Evolutionary conservation across 805 yeast genomes (phyloP).

Genomic region (Metschnikowia similis): DNA sequence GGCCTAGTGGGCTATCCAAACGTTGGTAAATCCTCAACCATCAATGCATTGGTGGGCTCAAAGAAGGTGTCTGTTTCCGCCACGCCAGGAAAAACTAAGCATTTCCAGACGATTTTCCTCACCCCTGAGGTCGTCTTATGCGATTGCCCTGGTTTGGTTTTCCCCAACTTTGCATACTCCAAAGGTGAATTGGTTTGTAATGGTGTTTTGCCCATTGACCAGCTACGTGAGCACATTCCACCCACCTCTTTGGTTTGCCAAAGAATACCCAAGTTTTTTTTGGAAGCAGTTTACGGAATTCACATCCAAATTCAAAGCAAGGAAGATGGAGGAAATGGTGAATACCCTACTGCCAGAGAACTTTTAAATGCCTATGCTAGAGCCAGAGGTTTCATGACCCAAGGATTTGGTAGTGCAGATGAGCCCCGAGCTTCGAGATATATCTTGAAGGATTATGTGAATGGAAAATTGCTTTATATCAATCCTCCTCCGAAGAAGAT

Average conservation of each 20-base stretch:
- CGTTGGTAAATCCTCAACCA: constrained; percentile 92
- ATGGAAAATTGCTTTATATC: constrained; percentile 79
- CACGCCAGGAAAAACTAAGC: constrained; percentile 98
- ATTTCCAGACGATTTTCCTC: constrained; percentile 90
- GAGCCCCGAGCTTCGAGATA: constrained; percentile 92
- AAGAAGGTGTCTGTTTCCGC: constrained; percentile 97
- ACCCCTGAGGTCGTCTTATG: constrained; percentile 82
- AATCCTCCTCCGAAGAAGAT: constrained; percentile 77
- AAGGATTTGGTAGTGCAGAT: constrained; percentile 96
- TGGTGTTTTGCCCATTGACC: constrained; percentile 98
- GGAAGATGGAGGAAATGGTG: constrained; percentile 86
- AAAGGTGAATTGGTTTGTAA: constrained; percentile 96
- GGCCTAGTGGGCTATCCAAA: constrained; percentile 98
- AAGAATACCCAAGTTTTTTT: constrained; percentile 79
- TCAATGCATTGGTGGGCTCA: constrained; percentile 92
- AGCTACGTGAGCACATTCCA: constrained; percentile 85
- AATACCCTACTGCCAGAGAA: constrained; percentile 81
- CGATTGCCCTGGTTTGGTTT: constrained; percentile 98
- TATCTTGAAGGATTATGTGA: constrained; percentile 89
- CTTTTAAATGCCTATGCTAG: constrained; percentile 87
- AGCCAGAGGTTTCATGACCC: constrained; percentile 96
- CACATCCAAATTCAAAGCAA: constrained; percentile 69
- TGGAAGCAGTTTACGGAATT: constrained; percentile 93
- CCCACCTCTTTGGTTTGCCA: constrained; percentile 83
- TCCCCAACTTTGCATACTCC: constrained; percentile 95